Evolutionary conservation across 164 flowering plant genomes (phyloP).

Genomic region (Platanus orientalis): DNA sequence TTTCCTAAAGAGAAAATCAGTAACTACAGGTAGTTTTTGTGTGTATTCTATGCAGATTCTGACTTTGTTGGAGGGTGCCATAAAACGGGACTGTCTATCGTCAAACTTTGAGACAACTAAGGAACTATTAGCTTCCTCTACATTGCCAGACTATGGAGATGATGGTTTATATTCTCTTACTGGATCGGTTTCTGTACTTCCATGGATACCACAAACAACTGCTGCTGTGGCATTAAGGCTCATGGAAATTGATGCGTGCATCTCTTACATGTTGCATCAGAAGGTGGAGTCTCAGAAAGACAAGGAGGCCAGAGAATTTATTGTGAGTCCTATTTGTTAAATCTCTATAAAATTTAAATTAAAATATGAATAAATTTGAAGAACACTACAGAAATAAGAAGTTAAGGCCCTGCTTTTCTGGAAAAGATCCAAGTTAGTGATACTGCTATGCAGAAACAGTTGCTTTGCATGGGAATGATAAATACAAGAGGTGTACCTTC

Average conservation of each 20-base stretch:
- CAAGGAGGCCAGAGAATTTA: conserved; percentile 32
- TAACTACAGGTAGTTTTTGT: not conserved
- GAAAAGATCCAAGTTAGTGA: too few species aligned
- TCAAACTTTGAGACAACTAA: conserved; percentile 60
- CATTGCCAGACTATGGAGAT: conserved; percentile 7
- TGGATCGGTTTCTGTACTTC: conserved; percentile 47
- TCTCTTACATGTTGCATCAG: conserved; percentile 50
- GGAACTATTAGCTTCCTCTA: conserved; percentile 44
- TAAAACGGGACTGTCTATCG: conserved; percentile 58
- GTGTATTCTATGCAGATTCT: conserved; percentile 35
- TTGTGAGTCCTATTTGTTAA: conserved; percentile 48
- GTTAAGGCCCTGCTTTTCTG: too few species aligned
- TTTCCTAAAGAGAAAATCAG: too few species aligned
- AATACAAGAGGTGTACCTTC: too few species aligned
- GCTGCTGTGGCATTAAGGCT: conserved; percentile 79
- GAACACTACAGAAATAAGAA: too few species aligned
- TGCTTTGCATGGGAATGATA: too few species aligned
- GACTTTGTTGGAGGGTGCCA: conserved; percentile 53
- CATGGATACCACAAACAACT: conserved; percentile 83
- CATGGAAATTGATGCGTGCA: conserved; percentile 69
- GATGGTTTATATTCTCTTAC: conserved; percentile 17
- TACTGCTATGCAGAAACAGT: too few species aligned
- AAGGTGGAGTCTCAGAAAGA: conserved; percentile 44
- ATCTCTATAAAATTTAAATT: too few species aligned
- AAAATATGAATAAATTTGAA: too few species aligned